These are phyloP conservation scores for Alternaria novae-zelandiae DNA, from an alignment of 2,329 filamentous ascomycete genomes.

Conservation along the genomic window DNA sequence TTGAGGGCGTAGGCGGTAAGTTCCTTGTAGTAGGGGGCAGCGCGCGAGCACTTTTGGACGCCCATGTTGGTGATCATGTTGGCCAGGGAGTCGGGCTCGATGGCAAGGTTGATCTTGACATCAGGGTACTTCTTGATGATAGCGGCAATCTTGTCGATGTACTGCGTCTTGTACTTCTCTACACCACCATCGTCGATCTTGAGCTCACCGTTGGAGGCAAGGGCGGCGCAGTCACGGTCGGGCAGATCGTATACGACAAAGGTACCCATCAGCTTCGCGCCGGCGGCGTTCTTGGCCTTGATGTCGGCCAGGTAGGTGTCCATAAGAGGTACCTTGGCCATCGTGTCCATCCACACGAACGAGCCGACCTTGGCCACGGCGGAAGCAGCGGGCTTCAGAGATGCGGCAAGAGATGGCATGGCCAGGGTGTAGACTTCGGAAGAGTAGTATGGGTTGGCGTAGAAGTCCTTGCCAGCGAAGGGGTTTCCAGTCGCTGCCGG, in stretches of 20 bases:
- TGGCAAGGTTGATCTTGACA: slow-evolving; percentile 57
- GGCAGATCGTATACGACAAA: slow-evolving; percentile 70
- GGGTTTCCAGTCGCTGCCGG: slow-evolving; percentile 53
- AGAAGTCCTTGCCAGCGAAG: slow-evolving; percentile 58
- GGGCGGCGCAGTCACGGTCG: slow-evolving; percentile 68
- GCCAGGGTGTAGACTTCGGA: slow-evolving; percentile 62
- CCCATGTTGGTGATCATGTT: slow-evolving; percentile 68
- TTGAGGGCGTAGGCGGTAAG: slow-evolving; percentile 63
- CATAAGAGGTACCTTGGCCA: slow-evolving; percentile 58
- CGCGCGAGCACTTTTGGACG: slow-evolving; percentile 61
- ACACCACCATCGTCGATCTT: slow-evolving; percentile 60
- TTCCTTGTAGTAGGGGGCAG: slow-evolving; percentile 61
- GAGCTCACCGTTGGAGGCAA: slow-evolving; percentile 69
- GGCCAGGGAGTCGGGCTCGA: slow-evolving; percentile 57
- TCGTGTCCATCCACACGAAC: slow-evolving; percentile 61
- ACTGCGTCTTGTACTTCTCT: slow-evolving; percentile 57
- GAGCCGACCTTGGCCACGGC: slow-evolving; percentile 59
- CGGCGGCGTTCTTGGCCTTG: slow-evolving; percentile 54
- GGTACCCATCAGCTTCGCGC: slow-evolving; percentile 57
- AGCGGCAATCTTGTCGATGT: slow-evolving; percentile 62
- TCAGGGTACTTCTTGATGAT: slow-evolving; percentile 62
- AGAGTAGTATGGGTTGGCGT: slow-evolving; percentile 61
- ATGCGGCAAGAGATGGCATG: slow-evolving; percentile 65
- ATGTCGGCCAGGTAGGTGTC: slow-evolving; percentile 57
- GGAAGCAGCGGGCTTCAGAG: slow-evolving; percentile 58